These are phyloP conservation scores for Fusarium haematococcum DNA, from an alignment of 2,329 filamentous ascomycete species.

Conservation along the genomic window DNA sequence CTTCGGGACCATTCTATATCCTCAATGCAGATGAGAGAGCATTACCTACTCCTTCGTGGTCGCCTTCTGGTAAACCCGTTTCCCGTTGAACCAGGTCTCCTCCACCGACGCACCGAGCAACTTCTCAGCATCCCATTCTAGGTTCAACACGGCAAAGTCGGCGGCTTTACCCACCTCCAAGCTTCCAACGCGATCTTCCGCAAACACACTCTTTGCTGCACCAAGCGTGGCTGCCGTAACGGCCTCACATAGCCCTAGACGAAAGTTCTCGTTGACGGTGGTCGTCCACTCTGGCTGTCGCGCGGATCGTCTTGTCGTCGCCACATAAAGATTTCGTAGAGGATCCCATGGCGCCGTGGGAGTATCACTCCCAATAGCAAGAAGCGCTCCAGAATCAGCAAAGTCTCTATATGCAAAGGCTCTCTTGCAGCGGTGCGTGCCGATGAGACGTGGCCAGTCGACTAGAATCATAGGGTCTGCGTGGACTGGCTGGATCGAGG, in stretches of 20 bases:
- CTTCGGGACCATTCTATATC: too few relatives aligned
- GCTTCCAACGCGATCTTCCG: slow-evolving; percentile 59
- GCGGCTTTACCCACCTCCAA: slow-evolving; percentile 63
- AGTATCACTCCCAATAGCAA: slow-evolving; percentile 67
- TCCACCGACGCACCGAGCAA: too few relatives aligned
- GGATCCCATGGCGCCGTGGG: slow-evolving; percentile 67
- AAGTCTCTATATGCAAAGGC: slow-evolving; percentile 73
- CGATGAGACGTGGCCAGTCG: slow-evolving; percentile 68
- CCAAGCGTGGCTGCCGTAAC: slow-evolving; percentile 63
- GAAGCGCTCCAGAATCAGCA: slow-evolving; percentile 59
- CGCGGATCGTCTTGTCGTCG: slow-evolving; percentile 65
- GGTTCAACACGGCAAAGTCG: slow-evolving; percentile 61
- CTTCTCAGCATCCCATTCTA: slow-evolving; percentile 57
- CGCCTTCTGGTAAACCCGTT: too few relatives aligned
- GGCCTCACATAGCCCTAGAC: slow-evolving; percentile 61
- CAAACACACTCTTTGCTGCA: slow-evolving; percentile 65
- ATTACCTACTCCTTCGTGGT: too few relatives aligned
- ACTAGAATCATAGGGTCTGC: slow-evolving; percentile 68
- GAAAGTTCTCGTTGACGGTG: slow-evolving; percentile 63
- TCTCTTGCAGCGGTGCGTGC: slow-evolving; percentile 60
- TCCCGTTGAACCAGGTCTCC: too few relatives aligned
- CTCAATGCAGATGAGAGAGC: too few relatives aligned
- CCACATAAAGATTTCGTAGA: slow-evolving; percentile 66
- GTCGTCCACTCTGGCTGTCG: slow-evolving; percentile 55
- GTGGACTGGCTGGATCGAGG: slow-evolving; percentile 67